Evolutionary conservation across 1,284 basidiomycete species (phyloP).

Genomic region (Rhodotorula sp.): DNA sequence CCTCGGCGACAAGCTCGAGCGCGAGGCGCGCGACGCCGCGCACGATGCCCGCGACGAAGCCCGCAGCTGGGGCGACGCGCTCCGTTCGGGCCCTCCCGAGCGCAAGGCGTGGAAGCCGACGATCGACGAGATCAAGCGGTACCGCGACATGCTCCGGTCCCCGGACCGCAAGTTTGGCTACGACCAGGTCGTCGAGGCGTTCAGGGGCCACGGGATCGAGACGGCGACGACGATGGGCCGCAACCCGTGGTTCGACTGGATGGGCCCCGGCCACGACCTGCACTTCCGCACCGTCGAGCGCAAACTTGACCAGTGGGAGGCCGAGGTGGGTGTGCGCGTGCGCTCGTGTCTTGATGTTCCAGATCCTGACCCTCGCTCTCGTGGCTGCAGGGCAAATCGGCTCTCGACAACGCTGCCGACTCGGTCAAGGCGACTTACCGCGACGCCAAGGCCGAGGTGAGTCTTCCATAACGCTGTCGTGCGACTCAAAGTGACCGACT

Average conservation of each 20-base stretch:
- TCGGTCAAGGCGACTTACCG: conserved; percentile 10
- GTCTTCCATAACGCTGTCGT: not conserved
- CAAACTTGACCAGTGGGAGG: conserved; percentile 20
- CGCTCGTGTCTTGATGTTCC: not conserved
- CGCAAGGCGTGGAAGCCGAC: conserved; percentile 8
- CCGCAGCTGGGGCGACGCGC: conserved; percentile 12
- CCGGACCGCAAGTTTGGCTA: conserved; percentile 9
- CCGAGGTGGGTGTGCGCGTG: not conserved
- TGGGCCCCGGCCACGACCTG: conserved; percentile 8
- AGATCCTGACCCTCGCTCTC: not conserved
- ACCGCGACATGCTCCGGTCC: conserved; percentile 3
- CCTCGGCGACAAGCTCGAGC: conserved; percentile 10
- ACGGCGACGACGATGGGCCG: not conserved
- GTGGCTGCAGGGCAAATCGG: not conserved
- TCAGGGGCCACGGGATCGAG: conserved; percentile 10
- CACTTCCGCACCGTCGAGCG: conserved; percentile 2
- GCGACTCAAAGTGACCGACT: not conserved
- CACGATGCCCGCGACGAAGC: conserved; percentile 8
- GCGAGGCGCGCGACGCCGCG: conserved; percentile 3
- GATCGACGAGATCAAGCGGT: conserved; percentile 13
- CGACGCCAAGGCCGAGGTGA: conserved; percentile 11
- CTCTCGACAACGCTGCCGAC: conserved; percentile 6
- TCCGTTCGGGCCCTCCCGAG: not conserved
- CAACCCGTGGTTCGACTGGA: conserved; percentile 20
- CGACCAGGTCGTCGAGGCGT: conserved; percentile 24